Base-by-base conservation (phyloP, 805 yeast genomes). In the Metschnikowia picachoensis region DNA sequence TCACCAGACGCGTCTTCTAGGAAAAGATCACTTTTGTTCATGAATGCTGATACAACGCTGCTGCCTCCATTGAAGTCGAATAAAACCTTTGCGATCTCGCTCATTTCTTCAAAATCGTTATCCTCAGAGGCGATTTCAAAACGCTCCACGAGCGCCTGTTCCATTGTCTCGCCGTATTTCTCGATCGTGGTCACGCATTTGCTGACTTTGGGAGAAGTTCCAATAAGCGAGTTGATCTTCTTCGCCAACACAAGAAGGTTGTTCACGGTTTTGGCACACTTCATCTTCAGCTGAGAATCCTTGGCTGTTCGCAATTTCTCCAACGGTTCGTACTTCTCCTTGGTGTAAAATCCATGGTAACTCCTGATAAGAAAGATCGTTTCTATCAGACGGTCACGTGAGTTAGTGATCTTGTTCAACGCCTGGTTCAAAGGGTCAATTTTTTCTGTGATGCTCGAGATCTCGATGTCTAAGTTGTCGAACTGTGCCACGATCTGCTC, bases 21-120 rank as follows among this genome's bases (percentile, higher is more conserved):
- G 62, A 91, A 85, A 48, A 84, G 77, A 40, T 82, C 85, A 60
- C 87, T 88, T 60, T 87, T 89, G 60, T 80, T 82, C 35, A 91
- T 86, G 66, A 87, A 92, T 40, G 84, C 81, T 60, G 84, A 88
- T 8, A 88, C 85, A 8, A 91, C 92, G 48, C 85, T 82, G 10
- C 79, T 74, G 11, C 97, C 97, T 15, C 89, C 92, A 60, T 92
- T 91, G 69, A 83, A 92, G 50, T 82, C 87, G 43, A 82, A 78
- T 41, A 91, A 71, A 14, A 90, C 78, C 41, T 79, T 80, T 0
- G 97, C 88, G 25, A 83, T 77, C 46, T 83, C 89, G 57, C 79
- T 82, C 85, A 94, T 82, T 44, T 78, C 79, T n/a, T 72, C 70
- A 55, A 80, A 77, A 55, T 88, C 84, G 49, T 81, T 82, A 25